Base-by-base conservation (phyloP, 1,284 basidiomycete genomes). In the Jaminaea rosea region DNA sequence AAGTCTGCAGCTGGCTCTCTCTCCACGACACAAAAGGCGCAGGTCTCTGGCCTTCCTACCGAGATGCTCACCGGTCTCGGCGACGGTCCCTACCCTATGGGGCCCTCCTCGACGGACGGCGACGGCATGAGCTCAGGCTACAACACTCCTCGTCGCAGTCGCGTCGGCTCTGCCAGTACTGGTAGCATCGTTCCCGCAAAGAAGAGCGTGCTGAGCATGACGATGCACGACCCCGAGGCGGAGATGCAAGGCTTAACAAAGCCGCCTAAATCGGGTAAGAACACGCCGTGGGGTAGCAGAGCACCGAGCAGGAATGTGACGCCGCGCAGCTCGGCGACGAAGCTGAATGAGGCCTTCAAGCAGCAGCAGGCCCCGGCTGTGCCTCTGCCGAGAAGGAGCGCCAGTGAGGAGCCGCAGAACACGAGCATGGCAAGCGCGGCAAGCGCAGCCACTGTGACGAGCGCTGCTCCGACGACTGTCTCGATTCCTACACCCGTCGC, bases 41-140 rank as follows among this genome's bases (percentile, higher is more conserved):
- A 53, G 23, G n/a, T 55, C 19, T n/a, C 15, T 8, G 52, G 52
- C 4, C 10, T 58, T 13, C 53, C 55, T 11, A n/a, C 46, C 10
- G 65, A 65, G 46, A 67, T 66, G 63, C 54, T 67, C 10, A 47
- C 58, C 9, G 65, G 65, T 11, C 51, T 67, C 5, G 59, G 61
- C 19, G 65, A 59, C 6, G 62, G 60, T 21, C 62, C 65, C 11
- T 67, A 63, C 42, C 63, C 65, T 1, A 49, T 46, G 28, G 26
- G 64, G 8, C 44, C 62, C 2, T 48, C 27, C 13, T 36, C 34
- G 13, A 23, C 47, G 19, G 65, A 68, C 49, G 61, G 61, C 1
- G 63, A 62, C 28, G 65, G 63, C 36, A 58, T 65, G 59, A 0
- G 55, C 34, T 26, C 62, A 58, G 52, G 54, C 53, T 17, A 57